Evolutionary conservation across 2,329 filamentous ascomycete species (phyloP).

Genomic region (Aspergillus novofumigatus): DNA sequence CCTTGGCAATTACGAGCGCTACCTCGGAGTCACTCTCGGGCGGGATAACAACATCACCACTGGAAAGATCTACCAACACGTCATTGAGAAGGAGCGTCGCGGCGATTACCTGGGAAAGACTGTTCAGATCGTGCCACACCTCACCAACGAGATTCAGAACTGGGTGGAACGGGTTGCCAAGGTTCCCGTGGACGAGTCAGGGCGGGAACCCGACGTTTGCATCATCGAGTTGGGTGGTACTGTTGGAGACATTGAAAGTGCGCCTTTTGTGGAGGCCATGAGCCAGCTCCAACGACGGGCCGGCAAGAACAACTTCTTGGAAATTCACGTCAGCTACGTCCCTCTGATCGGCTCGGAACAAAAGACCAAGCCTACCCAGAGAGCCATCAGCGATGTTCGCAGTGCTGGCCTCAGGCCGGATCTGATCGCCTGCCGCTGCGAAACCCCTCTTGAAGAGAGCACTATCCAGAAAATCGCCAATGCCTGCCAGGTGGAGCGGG

Average conservation of each 20-base stretch:
- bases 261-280: constrained; percentile 83
- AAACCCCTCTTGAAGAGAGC: constrained; percentile 64
- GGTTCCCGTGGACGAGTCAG: constrained; percentile 81
- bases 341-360: constrained; percentile 71
- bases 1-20: constrained; percentile 73
- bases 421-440: constrained; percentile 90
- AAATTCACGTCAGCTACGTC: constrained; percentile 76
- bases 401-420: constrained; percentile 72
- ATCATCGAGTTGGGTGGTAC: constrained; percentile 58
- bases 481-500: constrained; percentile 79
- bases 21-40: constrained; percentile 76
- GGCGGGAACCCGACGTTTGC: constrained; percentile 82
- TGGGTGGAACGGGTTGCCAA: constrained; percentile 85
- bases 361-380: constrained; percentile 96
- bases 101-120: constrained; percentile 84
- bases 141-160: constrained; percentile 87
- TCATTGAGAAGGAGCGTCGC: constrained; percentile 69
- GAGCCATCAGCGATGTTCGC: constrained; percentile 78
- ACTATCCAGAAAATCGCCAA: constrained; percentile 85
- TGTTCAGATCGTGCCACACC: constrained; percentile 83
- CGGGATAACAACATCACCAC: constrained; percentile 95
- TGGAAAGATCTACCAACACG: constrained; percentile 89
- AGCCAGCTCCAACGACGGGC: constrained; percentile 69
- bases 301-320: constrained; percentile 75
- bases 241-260: constrained; percentile 75